These are phyloP conservation scores for Apiotrichum gamsii DNA, from an alignment of 1,284 basidiomycete genomes.

Conservation along the genomic window DNA sequence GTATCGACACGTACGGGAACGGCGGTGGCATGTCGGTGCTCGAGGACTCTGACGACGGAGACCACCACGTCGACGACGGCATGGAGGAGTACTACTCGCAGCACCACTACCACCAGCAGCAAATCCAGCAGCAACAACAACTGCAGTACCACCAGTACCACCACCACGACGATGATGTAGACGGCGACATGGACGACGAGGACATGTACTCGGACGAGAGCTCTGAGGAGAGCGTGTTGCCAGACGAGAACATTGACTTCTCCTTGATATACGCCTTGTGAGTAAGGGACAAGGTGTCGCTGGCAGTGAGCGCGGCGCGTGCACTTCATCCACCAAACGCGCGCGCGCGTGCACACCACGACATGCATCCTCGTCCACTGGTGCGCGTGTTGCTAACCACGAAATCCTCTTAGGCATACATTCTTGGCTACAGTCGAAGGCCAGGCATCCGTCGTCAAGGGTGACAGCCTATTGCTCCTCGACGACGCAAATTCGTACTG, in stretches of 20 bases:
- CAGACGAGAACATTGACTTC: constrained; percentile 53
- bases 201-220: constrained; percentile 37
- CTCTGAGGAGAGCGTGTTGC: constrained; percentile 46
- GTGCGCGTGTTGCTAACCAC: too few relatives aligned
- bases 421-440: constrained; percentile 94
- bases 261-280: constrained; percentile 51
- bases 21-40: constrained; percentile 23
- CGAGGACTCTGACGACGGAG: constrained; percentile 28
- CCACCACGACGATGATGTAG: constrained; percentile 12
- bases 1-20: constrained; percentile 16
- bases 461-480: constrained; percentile 85
- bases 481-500: constrained; percentile 97
- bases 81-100: constrained; percentile 16
- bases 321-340: too few relatives aligned
- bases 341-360: background rate
- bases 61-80: constrained; percentile 9
- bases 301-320: too few relatives aligned
- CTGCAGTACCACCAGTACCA: constrained; percentile 21
- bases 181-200: constrained; percentile 39
- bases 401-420: too few relatives aligned
- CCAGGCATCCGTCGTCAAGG: constrained; percentile 93
- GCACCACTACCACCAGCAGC: constrained; percentile 16
- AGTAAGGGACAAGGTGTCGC: constrained; percentile 21
- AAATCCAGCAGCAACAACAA: constrained; percentile 36
- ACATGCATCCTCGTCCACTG: too few relatives aligned